Evolutionary conservation across 2,329 filamentous ascomycete species (phyloP).

Genomic region (Akanthomyces uredinophilus): DNA sequence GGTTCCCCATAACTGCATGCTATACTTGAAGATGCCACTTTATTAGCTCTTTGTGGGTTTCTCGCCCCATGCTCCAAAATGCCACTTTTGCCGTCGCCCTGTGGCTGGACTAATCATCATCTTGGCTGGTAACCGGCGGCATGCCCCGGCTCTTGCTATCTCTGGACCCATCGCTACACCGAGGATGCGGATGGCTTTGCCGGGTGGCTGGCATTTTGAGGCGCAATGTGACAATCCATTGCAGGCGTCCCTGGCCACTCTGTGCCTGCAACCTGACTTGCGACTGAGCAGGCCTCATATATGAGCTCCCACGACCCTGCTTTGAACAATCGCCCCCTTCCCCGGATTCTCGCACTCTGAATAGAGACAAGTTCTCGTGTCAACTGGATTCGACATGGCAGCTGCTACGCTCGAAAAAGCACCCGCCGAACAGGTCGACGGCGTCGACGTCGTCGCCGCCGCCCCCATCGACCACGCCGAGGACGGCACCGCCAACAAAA

Average conservation of each 20-base stretch:
- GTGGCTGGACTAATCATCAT: not conserved
- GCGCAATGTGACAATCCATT: constrained; percentile 2
- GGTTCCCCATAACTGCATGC: not conserved
- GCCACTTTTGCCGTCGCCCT: not conserved
- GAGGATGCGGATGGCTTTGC: too few relatives aligned
- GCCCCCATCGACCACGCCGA: not conserved
- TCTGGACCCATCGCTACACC: too few relatives aligned
- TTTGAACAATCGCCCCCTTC: not conserved
- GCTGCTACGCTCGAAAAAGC: not conserved
- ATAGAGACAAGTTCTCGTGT: not conserved
- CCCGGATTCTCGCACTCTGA: not conserved
- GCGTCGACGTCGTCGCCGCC: not conserved
- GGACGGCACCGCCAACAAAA: not conserved
- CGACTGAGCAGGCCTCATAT: not conserved
- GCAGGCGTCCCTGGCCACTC: not conserved
- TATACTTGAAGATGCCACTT: not conserved
- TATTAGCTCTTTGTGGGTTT: not conserved
- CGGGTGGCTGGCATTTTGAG: too few relatives aligned
- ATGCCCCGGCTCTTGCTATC: not conserved
- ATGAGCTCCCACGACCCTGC: not conserved
- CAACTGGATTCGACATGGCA: not conserved
- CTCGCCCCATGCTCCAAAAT: not conserved
- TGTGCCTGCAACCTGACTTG: not conserved
- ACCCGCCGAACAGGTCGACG: not conserved
- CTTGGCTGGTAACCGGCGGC: not conserved